These are phyloP conservation scores for Picochlorum sp. DNA, from an alignment of 139 green algal genomes.

Conservation along the genomic window DNA sequence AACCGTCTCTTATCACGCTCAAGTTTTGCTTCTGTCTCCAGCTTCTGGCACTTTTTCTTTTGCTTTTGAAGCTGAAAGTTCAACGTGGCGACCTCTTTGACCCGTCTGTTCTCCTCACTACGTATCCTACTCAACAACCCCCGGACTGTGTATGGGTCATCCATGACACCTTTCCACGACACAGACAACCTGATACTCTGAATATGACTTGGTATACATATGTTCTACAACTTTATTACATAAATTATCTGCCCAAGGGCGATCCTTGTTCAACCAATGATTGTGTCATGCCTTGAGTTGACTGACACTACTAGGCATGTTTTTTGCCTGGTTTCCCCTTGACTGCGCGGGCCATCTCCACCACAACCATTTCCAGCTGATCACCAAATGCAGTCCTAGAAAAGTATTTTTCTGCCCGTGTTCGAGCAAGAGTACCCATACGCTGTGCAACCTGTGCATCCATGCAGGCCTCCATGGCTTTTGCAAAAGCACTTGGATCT, in stretches of 20 bases:
- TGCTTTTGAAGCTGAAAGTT: conserved; percentile 9
- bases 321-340: no score
- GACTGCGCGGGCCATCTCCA: neutral
- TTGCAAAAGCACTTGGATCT: conserved; percentile 31
- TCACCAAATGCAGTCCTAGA: conserved; percentile 62
- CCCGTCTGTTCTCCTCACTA: neutral
- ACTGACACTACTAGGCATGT: no score
- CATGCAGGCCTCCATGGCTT: conserved; percentile 43
- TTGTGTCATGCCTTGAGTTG: no score
- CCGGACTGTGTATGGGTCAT: neutral
- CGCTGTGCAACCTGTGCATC: conserved; percentile 6
- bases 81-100: neutral
- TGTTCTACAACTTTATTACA: no score
- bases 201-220: no score
- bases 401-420: conserved; percentile 54
- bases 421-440: conserved; percentile 51
- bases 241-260: no score
- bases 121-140: conserved; percentile 3
- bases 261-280: no score
- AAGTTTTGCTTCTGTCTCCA: conserved; percentile 1
- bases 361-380: conserved; percentile 36
- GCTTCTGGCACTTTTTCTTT: neutral
- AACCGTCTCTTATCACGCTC: conserved; percentile 16
- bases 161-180: neutral
- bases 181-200: no score